Evolutionary conservation across 1,284 basidiomycete species (phyloP).

Genomic region (Naganishia liquefaciens): DNA sequence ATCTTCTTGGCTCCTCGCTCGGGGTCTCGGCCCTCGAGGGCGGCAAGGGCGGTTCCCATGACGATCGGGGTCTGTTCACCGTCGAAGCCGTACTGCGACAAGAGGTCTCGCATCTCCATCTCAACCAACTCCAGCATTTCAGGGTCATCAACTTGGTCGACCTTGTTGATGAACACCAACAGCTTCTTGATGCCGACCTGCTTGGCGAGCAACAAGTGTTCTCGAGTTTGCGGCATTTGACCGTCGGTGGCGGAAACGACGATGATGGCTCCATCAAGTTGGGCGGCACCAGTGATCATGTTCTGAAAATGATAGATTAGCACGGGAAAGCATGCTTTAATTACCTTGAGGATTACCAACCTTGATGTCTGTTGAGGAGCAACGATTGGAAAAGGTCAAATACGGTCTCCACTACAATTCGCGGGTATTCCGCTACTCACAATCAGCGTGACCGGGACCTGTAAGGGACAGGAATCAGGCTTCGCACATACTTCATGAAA

Average conservation of each 20-base stretch:
- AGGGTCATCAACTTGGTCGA: conserved; percentile 92
- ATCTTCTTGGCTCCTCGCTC: conserved; percentile 83
- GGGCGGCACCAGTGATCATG: conserved; percentile 99
- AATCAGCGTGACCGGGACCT: conserved; percentile 75
- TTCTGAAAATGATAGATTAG: conserved; percentile 62
- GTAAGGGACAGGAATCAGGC: background rate
- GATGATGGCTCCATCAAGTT: conserved; percentile 97
- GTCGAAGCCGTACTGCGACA: conserved; percentile 89
- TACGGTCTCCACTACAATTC: background rate
- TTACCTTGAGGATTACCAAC: conserved; percentile 1
- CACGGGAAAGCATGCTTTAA: background rate
- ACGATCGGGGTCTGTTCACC: conserved; percentile 96
- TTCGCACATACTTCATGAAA: background rate
- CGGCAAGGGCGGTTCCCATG: conserved; percentile 94
- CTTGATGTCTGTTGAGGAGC: conserved; percentile 31
- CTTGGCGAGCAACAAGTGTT: conserved; percentile 94
- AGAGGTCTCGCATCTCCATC: conserved; percentile 99
- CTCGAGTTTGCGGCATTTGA: conserved; percentile 99
- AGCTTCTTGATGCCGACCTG: conserved; percentile 99
- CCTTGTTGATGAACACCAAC: conserved; percentile 99
- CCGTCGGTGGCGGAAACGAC: conserved; percentile 99
- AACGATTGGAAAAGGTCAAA: conserved; percentile 28
- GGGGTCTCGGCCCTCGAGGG: conserved; percentile 78
- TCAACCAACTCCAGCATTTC: conserved; percentile 99
- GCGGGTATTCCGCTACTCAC: conserved; percentile 56